A percentile compares a stretch with the other conserved stretches of the same genome.
phyloP scores from a whole-genome alignment of 345 rosid species.

The Balakata baccata region DNA sequence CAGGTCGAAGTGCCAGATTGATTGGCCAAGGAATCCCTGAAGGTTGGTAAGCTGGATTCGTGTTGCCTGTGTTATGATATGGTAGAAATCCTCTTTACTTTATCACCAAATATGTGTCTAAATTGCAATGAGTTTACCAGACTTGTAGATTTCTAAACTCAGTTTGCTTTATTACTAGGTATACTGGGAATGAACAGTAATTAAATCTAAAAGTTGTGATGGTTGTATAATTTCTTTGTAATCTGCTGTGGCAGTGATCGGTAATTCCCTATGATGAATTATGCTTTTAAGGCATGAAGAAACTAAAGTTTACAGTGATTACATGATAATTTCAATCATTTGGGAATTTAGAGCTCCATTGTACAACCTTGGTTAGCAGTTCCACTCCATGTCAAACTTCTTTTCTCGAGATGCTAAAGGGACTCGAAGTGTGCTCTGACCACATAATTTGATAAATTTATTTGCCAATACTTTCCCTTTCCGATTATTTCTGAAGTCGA shows the following conservation, averaged over 20 bases:
- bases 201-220: no score
- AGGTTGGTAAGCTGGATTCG: conserved; percentile 44
- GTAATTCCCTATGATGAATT: no score
- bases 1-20: conserved; percentile 73
- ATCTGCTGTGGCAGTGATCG: not conserved
- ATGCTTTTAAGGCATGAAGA: not conserved
- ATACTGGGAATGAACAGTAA: not conserved
- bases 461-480: not conserved
- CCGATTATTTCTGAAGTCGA: not conserved
- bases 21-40: conserved; percentile 95
- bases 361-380: not conserved
- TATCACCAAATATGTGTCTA: not conserved
- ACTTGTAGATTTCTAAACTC: not conserved
- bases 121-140: not conserved
- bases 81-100: not conserved
- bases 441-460: not conserved
- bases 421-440: not conserved
- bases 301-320: not conserved
- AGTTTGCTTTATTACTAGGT: not conserved
- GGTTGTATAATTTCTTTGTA: not conserved
- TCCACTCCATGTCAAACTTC: not conserved
- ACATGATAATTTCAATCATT: not conserved
- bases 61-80: not conserved
- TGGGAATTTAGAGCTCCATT: not conserved
- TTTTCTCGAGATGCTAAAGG: not conserved